Evolutionary conservation across 2,329 filamentous ascomycete species (phyloP), one percentile per base, ranked within the genome.

Genomic region (Hymenoscyphus albidus): DNA sequence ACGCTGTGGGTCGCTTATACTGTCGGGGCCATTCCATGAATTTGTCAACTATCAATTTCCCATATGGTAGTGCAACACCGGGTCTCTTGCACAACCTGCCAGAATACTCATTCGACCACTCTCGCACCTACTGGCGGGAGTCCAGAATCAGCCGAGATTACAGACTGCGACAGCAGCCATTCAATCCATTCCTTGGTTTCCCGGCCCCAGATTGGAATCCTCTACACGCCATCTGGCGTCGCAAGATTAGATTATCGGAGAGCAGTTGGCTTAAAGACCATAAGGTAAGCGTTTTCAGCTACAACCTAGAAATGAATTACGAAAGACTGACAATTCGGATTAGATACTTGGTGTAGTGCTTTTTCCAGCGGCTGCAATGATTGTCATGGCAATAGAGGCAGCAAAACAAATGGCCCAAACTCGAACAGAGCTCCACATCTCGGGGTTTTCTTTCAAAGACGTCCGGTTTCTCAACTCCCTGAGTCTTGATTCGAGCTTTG

Each of bases 141-240:
- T 51, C 61, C 0, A 18, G 64, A 2, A 38, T 66, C 42, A 51
- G 58, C 38, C n/a, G 58, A 18, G 35, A 58, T 12, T 62, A 62
- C 18, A 13, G 39, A 6, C 13, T 56, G 12, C 77, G 80, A 12
- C 77, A 77, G 62, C 77, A 78, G 1, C 77, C 81, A 18, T 78
- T 80, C 14, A 44, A 44, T 54, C 82, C 85, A 62, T 76, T 85
- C 1, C 79, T 85, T 31, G 83, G 83, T 0, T 70, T 69, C 4
- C 65, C 58, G 1, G 63, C 65, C 0, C 62, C 68, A 42, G 71
- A 62, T 38, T 62, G 51, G 54, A 62, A 62, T n/a, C 38, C 61
- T 18, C 18, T 58, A 4, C 22, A 61, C 13, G 18, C 44, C 57
- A 59, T 35, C 14, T 61, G 44, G 44, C 16, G 12, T 16, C 31